Base-by-base conservation (phyloP, 179 eudicot genomes). In the Spinacia oleracea region DNA sequence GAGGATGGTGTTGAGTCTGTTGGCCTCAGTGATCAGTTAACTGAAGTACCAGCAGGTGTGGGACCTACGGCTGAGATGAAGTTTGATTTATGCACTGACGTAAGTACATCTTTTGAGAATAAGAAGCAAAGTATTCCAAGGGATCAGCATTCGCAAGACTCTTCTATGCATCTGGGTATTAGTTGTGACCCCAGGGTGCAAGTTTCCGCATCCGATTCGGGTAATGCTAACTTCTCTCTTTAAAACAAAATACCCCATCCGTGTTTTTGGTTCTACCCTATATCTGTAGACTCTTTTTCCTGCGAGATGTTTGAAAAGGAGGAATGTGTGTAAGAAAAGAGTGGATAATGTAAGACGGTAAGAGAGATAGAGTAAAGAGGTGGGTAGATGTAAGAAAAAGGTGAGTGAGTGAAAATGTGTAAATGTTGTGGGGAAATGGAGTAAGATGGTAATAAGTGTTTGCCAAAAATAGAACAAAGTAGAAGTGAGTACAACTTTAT, bases 41-140 rank as follows among this genome's bases (percentile, higher is more conserved):
- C 55, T 74, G 82, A 53, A 74, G 71, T 56, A 46, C 70, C 70
- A 29, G 65, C 25, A 55, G 27, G 59, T 59, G 59, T 29, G 35
- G 50, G 32, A 46, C 74, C 70, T 23, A 12, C 75, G 29, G 21
- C 35, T 74, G 73, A 45, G n/a, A n/a, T 68, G 21, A 69, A 67
- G 16, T 48, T 38, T 62, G 79, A 23, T 16, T 32, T 72, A 25
- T 51, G 73, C 69, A 15, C 27, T 34, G 68, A 72, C 5, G 46
- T 55, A 66, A 59, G 51, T 38, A 50, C 72, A 4, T 56, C 74
- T 4, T 70, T 51, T 56, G 77, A 32, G 51, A 64, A 56, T 58
- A 77, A 42, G 18, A 29, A 46, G 80, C 68, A 23, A 45, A 64
- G 64, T 63, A 64, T 53, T 72, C 56, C 62, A 27, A 15, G 42